Evolutionary conservation across 495 filamentous ascomycete species (phyloP), one percentile per base, ranked within the genome.

Genomic region (Echria macrotheca): DNA sequence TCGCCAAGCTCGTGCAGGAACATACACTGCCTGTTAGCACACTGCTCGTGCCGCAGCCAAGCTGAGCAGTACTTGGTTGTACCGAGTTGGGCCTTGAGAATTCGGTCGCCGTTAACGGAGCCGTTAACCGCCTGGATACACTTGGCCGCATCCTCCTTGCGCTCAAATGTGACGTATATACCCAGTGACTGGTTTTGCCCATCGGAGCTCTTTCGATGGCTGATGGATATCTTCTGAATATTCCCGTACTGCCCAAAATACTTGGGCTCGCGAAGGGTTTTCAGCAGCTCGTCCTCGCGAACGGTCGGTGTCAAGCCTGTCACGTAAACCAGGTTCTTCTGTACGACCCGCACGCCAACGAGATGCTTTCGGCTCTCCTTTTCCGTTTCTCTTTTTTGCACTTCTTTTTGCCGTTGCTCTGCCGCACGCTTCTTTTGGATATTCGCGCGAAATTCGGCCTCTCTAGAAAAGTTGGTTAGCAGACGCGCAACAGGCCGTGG

Each of bases 51-150:
- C 17, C 94, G 83, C 19, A 99, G 76, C 74, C 91, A 99, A 7
- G 93, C 93, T 1, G 93, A 97, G 68, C 93, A 99, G 64, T 99
- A 99, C 65, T 99, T 99, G 2, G 94, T 99, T 6, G 94, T 99
- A 17, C 94, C 94, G 45, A 94, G 87, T 66, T 97, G 94, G 4
- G 94, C 94, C 60, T 91, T 79, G 22, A 99, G 69, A 24, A 86
- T 76, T 45, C 93, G 72, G 49, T 95, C 93, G 7, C 87, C 87
- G 63, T 99, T 99, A 44, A 82, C 78, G 12, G 90, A 95, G 9
- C 89, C 88, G 64, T 99, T 88, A 2, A 99, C 93, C 25, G 89
- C 86, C 33, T 78, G 74, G 51, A 99, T 99, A 65, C 94, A 99
- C 6, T 74, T 79, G 10, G 81, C 82, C 18, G 94, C 94, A 71